These are phyloP conservation scores for Penicillium capsulatum DNA, from an alignment of 2,329 filamentous ascomycete species.

Conservation along the genomic window DNA sequence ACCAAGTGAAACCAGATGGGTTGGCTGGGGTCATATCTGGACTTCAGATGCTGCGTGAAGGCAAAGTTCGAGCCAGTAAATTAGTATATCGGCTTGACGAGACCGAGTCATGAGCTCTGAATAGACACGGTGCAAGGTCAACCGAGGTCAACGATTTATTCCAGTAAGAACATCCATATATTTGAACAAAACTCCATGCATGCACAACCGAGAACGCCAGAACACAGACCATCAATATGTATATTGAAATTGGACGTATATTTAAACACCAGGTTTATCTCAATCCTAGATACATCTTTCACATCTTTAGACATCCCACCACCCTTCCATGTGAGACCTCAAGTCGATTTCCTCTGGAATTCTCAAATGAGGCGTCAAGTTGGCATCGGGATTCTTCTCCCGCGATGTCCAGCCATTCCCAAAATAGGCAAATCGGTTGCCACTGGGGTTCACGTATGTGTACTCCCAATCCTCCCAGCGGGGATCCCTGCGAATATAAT, in stretches of 20 bases:
- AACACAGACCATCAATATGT: too few species aligned
- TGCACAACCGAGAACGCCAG: too few species aligned
- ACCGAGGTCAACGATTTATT: too few species aligned
- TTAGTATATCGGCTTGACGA: conserved; percentile 18
- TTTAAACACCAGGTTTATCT: too few species aligned
- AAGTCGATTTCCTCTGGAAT: conserved; percentile 56
- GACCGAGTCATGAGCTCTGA: not conserved
- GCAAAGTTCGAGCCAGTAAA: conserved; percentile 19
- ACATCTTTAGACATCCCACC: conserved; percentile 51
- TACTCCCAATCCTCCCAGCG: conserved; percentile 60
- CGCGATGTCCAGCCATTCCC: conserved; percentile 63
- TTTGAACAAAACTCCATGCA: too few species aligned
- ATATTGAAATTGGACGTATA: too few species aligned
- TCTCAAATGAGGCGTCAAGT: conserved; percentile 62
- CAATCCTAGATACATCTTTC: too few species aligned
- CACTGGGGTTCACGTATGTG: conserved; percentile 42
- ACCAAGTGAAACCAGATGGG: conserved; percentile 15
- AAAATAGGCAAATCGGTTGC: conserved; percentile 53
- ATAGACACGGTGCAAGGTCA: too few species aligned
- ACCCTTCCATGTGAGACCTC: conserved; percentile 61
- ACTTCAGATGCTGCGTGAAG: conserved; percentile 18
- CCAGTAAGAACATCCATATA: too few species aligned
- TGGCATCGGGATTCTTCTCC: conserved; percentile 53
- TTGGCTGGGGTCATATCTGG: conserved; percentile 16
- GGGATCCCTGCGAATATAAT: conserved; percentile 54